These are phyloP conservation scores for Nicotiana knightiana DNA, from an alignment of 257 asterid genomes.

Conservation along the genomic window DNA sequence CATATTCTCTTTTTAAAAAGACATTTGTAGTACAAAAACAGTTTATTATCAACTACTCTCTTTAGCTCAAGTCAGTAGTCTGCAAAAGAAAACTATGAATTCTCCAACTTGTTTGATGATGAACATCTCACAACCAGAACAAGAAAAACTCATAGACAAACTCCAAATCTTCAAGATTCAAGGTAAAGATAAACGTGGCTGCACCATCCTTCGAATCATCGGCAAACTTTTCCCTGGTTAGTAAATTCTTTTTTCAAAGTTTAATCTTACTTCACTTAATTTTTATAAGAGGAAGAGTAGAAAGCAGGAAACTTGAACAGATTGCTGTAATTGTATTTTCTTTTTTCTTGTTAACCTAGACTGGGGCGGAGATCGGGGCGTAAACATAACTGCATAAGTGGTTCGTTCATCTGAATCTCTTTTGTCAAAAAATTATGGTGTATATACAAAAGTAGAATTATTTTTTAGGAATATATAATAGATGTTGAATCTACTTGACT, in stretches of 20 bases:
- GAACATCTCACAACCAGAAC: constrained; percentile 33
- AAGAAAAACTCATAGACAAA: constrained; percentile 41
- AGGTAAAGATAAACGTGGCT: constrained; percentile 62
- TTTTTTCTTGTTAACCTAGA: no score
- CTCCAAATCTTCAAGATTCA: constrained; percentile 62
- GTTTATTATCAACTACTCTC: neutral
- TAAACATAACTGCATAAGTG: no score
- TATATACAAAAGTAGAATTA: no score
- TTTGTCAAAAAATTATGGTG: no score
- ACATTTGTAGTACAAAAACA: neutral
- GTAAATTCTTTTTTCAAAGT: neutral
- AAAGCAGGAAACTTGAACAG: neutral
- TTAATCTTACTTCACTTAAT: neutral
- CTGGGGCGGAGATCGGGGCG: no score
- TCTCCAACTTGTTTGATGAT: constrained; percentile 13
- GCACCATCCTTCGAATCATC: constrained; percentile 50
- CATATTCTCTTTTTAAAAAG: neutral
- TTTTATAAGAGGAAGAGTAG: neutral
- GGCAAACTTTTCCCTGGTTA: constrained; percentile 79
- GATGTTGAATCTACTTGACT: no score
- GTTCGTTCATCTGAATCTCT: no score
- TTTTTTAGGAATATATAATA: no score
- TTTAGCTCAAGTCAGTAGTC: neutral
- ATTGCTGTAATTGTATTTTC: neutral
- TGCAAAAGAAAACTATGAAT: constrained; percentile 24